Base-by-base conservation (phyloP, 768 basidiomycete genomes). In the Lepiota brunneoincarnata region DNA sequence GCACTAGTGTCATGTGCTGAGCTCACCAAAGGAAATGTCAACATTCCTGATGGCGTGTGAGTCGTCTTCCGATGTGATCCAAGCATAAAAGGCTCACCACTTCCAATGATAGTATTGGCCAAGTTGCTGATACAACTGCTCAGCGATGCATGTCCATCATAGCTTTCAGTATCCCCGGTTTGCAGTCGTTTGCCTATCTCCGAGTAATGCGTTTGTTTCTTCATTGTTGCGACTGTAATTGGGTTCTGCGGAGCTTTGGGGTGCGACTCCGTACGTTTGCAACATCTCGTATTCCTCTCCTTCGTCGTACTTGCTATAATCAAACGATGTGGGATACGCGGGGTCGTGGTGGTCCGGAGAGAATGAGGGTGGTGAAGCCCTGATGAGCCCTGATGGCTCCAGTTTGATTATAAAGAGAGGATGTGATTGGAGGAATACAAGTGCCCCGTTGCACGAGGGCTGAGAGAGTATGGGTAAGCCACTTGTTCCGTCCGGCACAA, bases 101-200 rank as follows among this genome's bases (percentile, higher is more conserved):
- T 95, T 12, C 93, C 93, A 60, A 97, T 87, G 62, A 95, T 93
- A 0, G 94, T 97, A 61, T 97, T 97, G 21, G 84, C 74, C 39
- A 97, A 72, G 64, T 93, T 93, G 59, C 89, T 86, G 48, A 91
- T 76, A 46, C 83, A 84, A 58, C 88, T 89, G 17, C 75, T 59
- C 23, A 93, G 67, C 39, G 72, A 81, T 10, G 90, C 92, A 68
- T 81, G 82, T 0, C 92, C 92, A 17, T 89, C 87, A 46, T 54
- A 62, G 47, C 66, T 67, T 40, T 51, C 55, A 26, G 12, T n/a
- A n/a, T 50, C 17, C 54, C 55, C 46, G 55, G 56, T 47, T 64
- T 64, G 57, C 45, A 0, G 59, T 44, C 28, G 60, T 57, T 36
- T 66, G 57, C 40, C 67, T 66, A 42, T 72, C 67, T 43, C 80